Conservation (phyloP, 2,329 filamentous ascomycete genomes). For the Incumbomyces delicatus region DNA sequence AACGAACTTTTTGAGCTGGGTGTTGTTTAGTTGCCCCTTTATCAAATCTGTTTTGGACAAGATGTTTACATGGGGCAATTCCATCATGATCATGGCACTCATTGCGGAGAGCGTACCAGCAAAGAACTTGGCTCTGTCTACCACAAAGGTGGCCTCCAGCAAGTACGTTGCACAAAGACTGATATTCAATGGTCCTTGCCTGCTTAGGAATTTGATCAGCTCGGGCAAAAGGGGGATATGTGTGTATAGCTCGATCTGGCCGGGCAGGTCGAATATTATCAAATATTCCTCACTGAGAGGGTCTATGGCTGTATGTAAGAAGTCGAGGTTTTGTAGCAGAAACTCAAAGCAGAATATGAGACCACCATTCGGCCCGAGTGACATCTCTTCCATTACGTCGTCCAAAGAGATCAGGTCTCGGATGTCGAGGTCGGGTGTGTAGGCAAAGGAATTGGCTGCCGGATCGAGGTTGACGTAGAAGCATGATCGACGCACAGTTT, state of each 20-base stretch:
- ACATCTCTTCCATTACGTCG: constrained; percentile 94
- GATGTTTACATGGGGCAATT: constrained; percentile 92
- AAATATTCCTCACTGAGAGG: constrained; percentile 86
- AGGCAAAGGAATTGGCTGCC: constrained; percentile 84
- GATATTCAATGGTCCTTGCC: constrained; percentile 72
- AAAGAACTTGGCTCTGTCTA: constrained; percentile 96
- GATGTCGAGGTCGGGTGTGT: constrained; percentile 88
- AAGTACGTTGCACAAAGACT: constrained; percentile 89
- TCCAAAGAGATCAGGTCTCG: constrained; percentile 87
- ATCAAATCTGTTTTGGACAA: constrained; percentile 97
- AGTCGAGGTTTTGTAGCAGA: constrained; percentile 87
- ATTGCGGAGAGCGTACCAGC: constrained; percentile 90
- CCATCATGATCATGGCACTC: constrained; percentile 98
- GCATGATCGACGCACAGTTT: constrained; percentile 80
- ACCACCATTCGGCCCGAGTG: constrained; percentile 81
- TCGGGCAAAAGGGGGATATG: constrained; percentile 87
- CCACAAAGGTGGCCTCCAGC: constrained; percentile 88
- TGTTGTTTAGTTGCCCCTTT: constrained; percentile 76
- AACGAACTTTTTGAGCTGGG: constrained; percentile 80
- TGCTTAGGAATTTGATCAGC: constrained; percentile 70
- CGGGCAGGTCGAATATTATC: constrained; percentile 97
- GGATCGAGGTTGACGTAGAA: constrained; percentile 99
- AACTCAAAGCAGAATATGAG: constrained; percentile 96
- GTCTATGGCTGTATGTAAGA: constrained; percentile 75
- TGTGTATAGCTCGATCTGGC: constrained; percentile 97